Evolutionary conservation across 2,329 filamentous ascomycete genomes (phyloP).

Genomic region (Aspergillus spinulosporus): DNA sequence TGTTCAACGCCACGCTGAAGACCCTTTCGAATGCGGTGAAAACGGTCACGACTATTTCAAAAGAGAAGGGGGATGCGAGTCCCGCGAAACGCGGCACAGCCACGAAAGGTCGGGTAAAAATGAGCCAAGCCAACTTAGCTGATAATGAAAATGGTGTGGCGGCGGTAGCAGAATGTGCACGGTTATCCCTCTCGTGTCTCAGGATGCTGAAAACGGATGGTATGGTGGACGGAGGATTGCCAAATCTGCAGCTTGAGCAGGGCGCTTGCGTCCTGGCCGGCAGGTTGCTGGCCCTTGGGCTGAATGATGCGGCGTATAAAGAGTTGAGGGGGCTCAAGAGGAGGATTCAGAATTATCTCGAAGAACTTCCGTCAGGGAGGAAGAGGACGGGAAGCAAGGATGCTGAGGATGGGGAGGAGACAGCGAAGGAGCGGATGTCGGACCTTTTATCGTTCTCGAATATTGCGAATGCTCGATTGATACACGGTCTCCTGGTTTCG

Average conservation of each 20-base stretch:
- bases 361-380: conserved; percentile 20
- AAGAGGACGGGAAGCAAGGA: conserved; percentile 21
- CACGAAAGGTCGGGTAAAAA: conserved; percentile 26
- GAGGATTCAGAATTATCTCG: conserved; percentile 37
- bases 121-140: background rate
- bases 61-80: conserved; percentile 28
- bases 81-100: conserved; percentile 31
- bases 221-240: conserved; percentile 22
- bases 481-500: conserved; percentile 38
- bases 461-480: conserved; percentile 25
- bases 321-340: conserved; percentile 43
- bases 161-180: conserved; percentile 43
- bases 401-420: conserved; percentile 28
- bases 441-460: conserved; percentile 40
- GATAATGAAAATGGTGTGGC: conserved; percentile 27
- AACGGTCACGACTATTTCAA: conserved; percentile 15
- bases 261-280: conserved; percentile 45
- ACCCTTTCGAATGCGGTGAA: conserved; percentile 44
- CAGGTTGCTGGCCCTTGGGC: conserved; percentile 42
- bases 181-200: conserved; percentile 41
- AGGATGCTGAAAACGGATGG: conserved; percentile 37
- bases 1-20: conserved; percentile 49
- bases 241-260: conserved; percentile 45
- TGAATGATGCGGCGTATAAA: conserved; percentile 43
- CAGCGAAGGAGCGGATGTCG: conserved; percentile 37